phyloP scores from a whole-genome alignment of 176 grass and related monocot species.

The Paspalum notatum region DNA sequence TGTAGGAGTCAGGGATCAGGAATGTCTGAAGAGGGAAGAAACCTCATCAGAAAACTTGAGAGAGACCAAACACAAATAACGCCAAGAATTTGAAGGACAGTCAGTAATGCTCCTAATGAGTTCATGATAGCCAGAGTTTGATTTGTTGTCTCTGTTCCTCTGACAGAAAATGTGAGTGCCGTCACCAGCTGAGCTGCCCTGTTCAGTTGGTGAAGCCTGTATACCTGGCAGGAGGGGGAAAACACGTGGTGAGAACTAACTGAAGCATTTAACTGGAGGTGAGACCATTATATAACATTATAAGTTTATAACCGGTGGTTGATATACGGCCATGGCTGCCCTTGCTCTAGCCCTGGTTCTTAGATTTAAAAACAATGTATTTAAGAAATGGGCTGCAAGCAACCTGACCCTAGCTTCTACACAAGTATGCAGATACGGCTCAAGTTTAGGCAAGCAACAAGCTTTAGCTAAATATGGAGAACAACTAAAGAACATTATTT shows the following conservation, averaged over 20 bases:
- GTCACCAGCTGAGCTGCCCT: conserved; percentile 93
- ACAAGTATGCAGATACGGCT: neutral
- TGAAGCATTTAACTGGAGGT: conserved; percentile 23
- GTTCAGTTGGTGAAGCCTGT: conserved; percentile 96
- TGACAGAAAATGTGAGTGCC: conserved; percentile 83
- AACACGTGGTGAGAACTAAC: conserved; percentile 32
- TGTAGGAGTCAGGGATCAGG: conserved; percentile 46
- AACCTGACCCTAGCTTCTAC: conserved; percentile 10
- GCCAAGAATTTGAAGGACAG: conserved; percentile 89
- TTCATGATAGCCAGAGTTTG: conserved; percentile 90
- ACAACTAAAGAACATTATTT: neutral
- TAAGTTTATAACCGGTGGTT: too few species aligned
- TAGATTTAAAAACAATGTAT: too few species aligned
- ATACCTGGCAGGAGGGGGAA: conserved; percentile 53
- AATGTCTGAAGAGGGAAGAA: conserved; percentile 79
- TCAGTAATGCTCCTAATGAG: conserved; percentile 79
- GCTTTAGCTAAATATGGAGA: neutral
- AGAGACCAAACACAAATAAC: conserved; percentile 96
- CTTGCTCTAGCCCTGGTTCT: too few species aligned
- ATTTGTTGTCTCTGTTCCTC: conserved; percentile 74
- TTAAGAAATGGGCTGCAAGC: neutral
- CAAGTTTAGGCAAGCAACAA: neutral
- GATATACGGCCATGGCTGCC: too few species aligned
- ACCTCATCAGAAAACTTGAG: conserved; percentile 95
- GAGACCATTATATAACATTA: neutral